A percentile compares a stretch with the other conserved stretches of the same genome.
Evolutionary conservation across 192 early-diverging fungal species (phyloP).

Genomic region (Dissophora ornata): DNA sequence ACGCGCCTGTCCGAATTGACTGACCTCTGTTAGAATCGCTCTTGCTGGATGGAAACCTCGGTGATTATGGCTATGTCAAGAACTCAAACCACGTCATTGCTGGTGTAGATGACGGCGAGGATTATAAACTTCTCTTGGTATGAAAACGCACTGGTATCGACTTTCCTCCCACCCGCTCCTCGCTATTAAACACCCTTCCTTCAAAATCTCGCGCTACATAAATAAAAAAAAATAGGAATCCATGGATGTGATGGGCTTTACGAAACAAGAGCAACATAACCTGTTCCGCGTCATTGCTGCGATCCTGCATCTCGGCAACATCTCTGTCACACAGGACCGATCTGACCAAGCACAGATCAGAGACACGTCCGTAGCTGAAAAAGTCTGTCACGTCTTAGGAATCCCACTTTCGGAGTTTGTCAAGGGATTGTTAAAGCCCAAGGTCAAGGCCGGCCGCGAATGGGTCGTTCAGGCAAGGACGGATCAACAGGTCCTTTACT

Average conservation of each 20-base stretch:
- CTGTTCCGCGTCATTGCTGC: constrained; percentile 87
- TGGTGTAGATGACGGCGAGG: constrained; percentile 90
- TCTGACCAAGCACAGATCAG: constrained; percentile 89
- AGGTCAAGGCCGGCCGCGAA: constrained; percentile 94
- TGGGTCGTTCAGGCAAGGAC: constrained; percentile 95
- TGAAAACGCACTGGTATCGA: no score
- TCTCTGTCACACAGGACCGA: constrained; percentile 79
- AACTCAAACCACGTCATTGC: constrained; percentile 89
- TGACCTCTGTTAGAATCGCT: constrained; percentile 62
- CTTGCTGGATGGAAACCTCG: constrained; percentile 78
- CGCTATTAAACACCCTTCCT: no score
- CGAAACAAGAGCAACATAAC: constrained; percentile 78
- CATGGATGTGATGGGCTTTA: constrained; percentile 86
- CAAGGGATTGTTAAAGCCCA: constrained; percentile 86
- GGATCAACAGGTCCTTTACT: constrained; percentile 85
- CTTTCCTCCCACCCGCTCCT: no score
- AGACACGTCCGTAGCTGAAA: constrained; percentile 80
- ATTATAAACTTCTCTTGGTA: constrained; percentile 81
- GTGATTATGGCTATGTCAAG: constrained; percentile 87
- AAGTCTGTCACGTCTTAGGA: constrained; percentile 94
- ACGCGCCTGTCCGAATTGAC: no score
- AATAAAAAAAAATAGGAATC: constrained; percentile 74
- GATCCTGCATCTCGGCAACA: constrained; percentile 95
- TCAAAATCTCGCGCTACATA: no score
- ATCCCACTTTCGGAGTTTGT: constrained; percentile 90